Percentiles rank a stretch among this genome's conserved stretches.
Conservation (phyloP, 108 stramenopile species). For the Conticribra weissflogii region DNA sequence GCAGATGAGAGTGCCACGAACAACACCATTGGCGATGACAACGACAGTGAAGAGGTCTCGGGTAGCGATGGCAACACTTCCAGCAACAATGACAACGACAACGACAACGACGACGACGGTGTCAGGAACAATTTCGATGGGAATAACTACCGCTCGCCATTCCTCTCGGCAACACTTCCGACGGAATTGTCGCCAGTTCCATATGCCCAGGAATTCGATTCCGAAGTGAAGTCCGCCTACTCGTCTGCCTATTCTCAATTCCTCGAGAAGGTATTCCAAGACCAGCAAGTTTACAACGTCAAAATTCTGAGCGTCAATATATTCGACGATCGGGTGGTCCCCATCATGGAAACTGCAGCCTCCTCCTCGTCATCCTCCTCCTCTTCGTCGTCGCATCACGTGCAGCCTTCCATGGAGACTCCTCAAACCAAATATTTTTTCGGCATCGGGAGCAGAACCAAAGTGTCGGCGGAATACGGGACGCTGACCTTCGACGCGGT, state of each 20-base stretch:
- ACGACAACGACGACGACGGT: too few species aligned
- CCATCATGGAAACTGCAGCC: too few species aligned
- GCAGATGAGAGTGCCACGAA: too few species aligned
- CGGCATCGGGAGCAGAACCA: background rate
- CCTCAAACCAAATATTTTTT: background rate
- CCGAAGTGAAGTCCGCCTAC: slow-evolving; percentile 2
- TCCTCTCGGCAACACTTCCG: slow-evolving; percentile 38
- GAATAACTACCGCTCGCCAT: slow-evolving; percentile 7
- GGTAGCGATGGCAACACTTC: too few species aligned
- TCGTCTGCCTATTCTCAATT: slow-evolving; percentile 21
- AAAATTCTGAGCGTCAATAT: slow-evolving; percentile 25
- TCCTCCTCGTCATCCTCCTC: too few species aligned
- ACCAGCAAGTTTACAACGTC: slow-evolving; percentile 39
- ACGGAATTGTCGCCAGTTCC: slow-evolving; percentile 20
- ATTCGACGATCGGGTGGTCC: slow-evolving; percentile 36
- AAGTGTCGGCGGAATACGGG: background rate
- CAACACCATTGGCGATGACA: too few species aligned
- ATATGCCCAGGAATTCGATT: slow-evolving; percentile 10
- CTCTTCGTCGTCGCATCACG: too few species aligned
- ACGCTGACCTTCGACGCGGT: slow-evolving; percentile 27
- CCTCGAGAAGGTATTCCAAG: slow-evolving; percentile 33
- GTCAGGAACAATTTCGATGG: too few species aligned
- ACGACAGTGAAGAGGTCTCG: too few species aligned
- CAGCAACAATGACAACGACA: too few species aligned
- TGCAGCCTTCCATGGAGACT: background rate